Evolutionary conservation across 495 filamentous ascomycete genomes (phyloP), one percentile per base, ranked within the genome.

Genomic region (Pseudomonodictys pantanalensis): DNA sequence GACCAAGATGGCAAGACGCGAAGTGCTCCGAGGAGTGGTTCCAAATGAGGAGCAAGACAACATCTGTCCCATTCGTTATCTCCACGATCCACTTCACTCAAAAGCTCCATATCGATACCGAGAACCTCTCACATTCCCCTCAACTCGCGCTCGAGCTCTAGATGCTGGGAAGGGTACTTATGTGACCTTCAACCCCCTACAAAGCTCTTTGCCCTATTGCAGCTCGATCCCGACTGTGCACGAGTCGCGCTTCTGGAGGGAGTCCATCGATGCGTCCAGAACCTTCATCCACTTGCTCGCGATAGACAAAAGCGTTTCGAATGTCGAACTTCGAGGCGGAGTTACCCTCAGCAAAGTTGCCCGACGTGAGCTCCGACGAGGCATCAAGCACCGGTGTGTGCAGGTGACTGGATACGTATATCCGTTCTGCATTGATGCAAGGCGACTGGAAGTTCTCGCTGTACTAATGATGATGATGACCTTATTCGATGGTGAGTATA

Each of bases 131-230:
- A n/a, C n/a, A n/a, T n/a, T n/a, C n/a, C n/a, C n/a, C n/a, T n/a
- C n/a, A n/a, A n/a, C n/a, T n/a, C n/a, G n/a, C n/a, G n/a, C n/a
- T n/a, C n/a, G n/a, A n/a, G n/a, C n/a, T n/a, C n/a, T n/a, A n/a
- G n/a, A n/a, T n/a, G n/a, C n/a, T n/a, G n/a, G n/a, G n/a, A n/a
- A n/a, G n/a, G n/a, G n/a, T n/a, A n/a, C n/a, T n/a, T n/a, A n/a
- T n/a, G n/a, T n/a, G n/a, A n/a, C n/a, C n/a, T n/a, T n/a, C n/a
- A n/a, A n/a, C n/a, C n/a, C n/a, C n/a, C n/a, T n/a, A n/a, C n/a
- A n/a, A n/a, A n/a, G n/a, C n/a, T n/a, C n/a, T n/a, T n/a, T 49
- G 4, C 45, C 45, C 9, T 49, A 49, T 18, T 49, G 24, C 45
- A 49, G 45, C 24, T 28, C 18, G 45, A 49, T 49, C 11, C 45